Conservation (phyloP, 345 rosid species). For the Euphorbia tirucalli region DNA sequence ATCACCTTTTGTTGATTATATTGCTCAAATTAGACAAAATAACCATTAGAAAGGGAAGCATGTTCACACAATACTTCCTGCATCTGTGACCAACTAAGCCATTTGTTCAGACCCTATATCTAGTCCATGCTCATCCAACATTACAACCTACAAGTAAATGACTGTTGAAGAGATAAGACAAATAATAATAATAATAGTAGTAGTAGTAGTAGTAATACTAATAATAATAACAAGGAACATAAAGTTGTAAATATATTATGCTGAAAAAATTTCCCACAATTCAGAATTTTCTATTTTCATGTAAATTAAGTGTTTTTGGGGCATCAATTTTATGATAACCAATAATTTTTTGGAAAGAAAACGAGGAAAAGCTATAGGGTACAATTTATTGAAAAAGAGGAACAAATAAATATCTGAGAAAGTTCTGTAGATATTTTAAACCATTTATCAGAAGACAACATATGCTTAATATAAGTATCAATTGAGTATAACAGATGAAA, state of each 20-base stretch:
- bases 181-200: neutral
- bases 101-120: constrained; percentile 64
- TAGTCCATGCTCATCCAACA: constrained; percentile 81
- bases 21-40: neutral
- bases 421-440: neutral
- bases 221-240: no score
- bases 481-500: neutral
- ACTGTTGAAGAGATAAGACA: neutral
- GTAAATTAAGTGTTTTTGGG: no score
- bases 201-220: no score
- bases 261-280: neutral
- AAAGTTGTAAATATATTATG: neutral
- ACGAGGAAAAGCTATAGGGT: neutral
- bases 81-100: constrained; percentile 77
- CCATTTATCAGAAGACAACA: neutral
- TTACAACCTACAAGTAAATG: constrained; percentile 55
- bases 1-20: neutral
- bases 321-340: neutral
- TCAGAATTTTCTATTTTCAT: neutral
- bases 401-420: neutral
- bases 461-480: neutral
- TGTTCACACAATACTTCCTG: constrained; percentile 53
- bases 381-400: neutral
- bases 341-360: neutral
- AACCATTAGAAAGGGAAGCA: neutral